Evolutionary conservation across 2,329 filamentous ascomycete genomes (phyloP), one percentile per base, ranked within the genome.

Genomic region (Colletotrichum echinochloae): DNA sequence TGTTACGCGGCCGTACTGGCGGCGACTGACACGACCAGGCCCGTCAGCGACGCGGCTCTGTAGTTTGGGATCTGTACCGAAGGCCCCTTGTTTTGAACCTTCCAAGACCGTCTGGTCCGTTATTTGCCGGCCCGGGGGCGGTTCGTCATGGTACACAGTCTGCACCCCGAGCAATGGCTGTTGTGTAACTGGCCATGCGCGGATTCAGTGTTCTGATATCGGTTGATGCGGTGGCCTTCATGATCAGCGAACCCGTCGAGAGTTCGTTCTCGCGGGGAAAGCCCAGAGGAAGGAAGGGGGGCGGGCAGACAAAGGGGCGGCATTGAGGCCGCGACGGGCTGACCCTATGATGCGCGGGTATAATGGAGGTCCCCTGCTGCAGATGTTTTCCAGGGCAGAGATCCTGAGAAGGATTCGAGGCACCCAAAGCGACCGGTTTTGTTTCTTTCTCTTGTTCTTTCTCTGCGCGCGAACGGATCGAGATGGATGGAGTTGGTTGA

Each of bases 221-320:
- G 37, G 18, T 9, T 12, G n/a, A 48, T n/a, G 14, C 56, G 55
- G 56, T 61, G 68, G 52, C 33, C 46, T 52, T 23, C 57, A 28
- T 52, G 57, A 68, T 67, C 44, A 68, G 57, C 57, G 23, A 57
- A 48, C 64, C 44, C 37, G 30, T 16, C 63, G 57, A 59, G 52
- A 37, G 51, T 35, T 63, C 44, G n/a, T n/a, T 54, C 46, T 59
- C n/a, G n/a, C n/a, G n/a, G 64, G 64, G 59, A 57, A 71, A 60
- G 49, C 23, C n/a, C 28, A 14, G 23, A 12, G 48, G 28, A 20
- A 35, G 1, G 30, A 14, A n/a, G 18, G 30, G 9, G 18, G 18
- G 49, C 16, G 49, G 26, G 35, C 20, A 55, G 20, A 33, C 4
- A 18, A 37, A 35, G 41, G 48, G 48, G n/a, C 26, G 23, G n/a